Evolutionary conservation across 2,329 filamentous ascomycete genomes (phyloP).

Genomic region (Cladosporium velox): DNA sequence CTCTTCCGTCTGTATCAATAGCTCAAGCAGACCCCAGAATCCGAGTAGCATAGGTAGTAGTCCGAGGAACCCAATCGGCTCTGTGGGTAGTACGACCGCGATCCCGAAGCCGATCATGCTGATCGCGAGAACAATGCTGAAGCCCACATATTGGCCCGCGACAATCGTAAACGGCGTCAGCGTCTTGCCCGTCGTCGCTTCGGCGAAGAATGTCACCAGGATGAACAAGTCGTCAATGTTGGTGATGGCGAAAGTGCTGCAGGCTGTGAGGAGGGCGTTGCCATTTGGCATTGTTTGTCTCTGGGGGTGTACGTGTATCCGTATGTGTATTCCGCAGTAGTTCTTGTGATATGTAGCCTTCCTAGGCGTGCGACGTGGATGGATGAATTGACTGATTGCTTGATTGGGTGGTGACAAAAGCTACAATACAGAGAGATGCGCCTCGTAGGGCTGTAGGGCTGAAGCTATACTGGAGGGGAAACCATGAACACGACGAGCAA

Average conservation of each 20-base stretch:
- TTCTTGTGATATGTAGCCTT: not conserved
- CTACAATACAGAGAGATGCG: not conserved
- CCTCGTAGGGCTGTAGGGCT: not conserved
- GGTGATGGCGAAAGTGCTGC: conserved; percentile 28
- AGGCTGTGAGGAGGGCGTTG: conserved; percentile 17
- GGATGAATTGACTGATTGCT: not conserved
- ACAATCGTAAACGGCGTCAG: conserved; percentile 17
- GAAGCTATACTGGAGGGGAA: not conserved
- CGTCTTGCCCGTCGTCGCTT: conserved; percentile 33
- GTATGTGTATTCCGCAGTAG: not conserved
- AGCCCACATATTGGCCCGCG: conserved; percentile 34
- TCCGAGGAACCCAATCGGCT: conserved; percentile 11
- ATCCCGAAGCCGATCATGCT: conserved; percentile 41
- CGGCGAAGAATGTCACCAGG: conserved; percentile 42
- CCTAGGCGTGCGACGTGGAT: not conserved
- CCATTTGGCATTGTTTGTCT: conserved; percentile 3
- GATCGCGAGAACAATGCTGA: conserved; percentile 39
- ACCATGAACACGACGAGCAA: not conserved
- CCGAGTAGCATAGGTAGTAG: not conserved
- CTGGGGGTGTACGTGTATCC: not conserved
- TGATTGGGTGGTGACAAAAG: not conserved
- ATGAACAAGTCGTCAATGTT: conserved; percentile 42
- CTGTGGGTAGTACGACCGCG: conserved; percentile 35
- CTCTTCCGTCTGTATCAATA: not conserved
- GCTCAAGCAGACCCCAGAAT: conserved; percentile 2